A percentile compares a stretch with the other conserved stretches of the same genome.
These are phyloP conservation scores for Lumnitzera racemosa DNA, from an alignment of 345 rosid genomes.

Conservation along the genomic window DNA sequence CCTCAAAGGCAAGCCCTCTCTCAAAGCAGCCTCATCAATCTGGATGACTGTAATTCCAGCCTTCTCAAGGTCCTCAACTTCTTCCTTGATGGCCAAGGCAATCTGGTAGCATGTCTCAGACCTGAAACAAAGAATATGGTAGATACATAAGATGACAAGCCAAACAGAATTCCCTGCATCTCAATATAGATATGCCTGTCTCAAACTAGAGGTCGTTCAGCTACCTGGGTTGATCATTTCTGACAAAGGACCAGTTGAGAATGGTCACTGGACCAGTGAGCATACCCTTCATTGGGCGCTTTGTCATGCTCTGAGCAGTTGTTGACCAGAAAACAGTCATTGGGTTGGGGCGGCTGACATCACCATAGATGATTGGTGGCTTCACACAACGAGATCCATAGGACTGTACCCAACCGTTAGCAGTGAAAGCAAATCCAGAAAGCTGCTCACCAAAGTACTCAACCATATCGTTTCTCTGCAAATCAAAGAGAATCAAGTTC, in stretches of 20 bases:
- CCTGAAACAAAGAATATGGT: too few relatives aligned
- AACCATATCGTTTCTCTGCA: conserved; percentile 98
- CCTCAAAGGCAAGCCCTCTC: conserved; percentile 97
- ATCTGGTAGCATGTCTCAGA: conserved; percentile 40
- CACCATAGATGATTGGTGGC: conserved; percentile 98
- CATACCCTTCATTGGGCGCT: conserved; percentile 99
- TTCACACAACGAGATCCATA: conserved; percentile 98
- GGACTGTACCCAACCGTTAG: conserved; percentile 97
- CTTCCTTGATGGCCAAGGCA: conserved; percentile 97
- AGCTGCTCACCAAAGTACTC: conserved; percentile 98
- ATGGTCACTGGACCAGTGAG: conserved; percentile 99
- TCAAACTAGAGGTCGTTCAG: background rate
- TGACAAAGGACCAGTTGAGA: conserved; percentile 97
- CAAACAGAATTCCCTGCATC: too few relatives aligned
- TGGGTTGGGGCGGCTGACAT: conserved; percentile 96
- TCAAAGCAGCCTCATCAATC: conserved; percentile 96
- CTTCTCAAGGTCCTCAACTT: conserved; percentile 96
- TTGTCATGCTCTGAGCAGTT: conserved; percentile 86
- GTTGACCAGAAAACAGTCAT: conserved; percentile 99
- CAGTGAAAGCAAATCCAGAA: conserved; percentile 91
- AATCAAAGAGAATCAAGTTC: background rate
- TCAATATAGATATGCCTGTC: too few relatives aligned
- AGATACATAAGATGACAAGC: too few relatives aligned
- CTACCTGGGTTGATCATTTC: conserved; percentile 98
- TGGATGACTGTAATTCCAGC: conserved; percentile 84